Conservation (phyloP, 495 filamentous ascomycete genomes). For the Trichoderma asperelloides region DNA sequence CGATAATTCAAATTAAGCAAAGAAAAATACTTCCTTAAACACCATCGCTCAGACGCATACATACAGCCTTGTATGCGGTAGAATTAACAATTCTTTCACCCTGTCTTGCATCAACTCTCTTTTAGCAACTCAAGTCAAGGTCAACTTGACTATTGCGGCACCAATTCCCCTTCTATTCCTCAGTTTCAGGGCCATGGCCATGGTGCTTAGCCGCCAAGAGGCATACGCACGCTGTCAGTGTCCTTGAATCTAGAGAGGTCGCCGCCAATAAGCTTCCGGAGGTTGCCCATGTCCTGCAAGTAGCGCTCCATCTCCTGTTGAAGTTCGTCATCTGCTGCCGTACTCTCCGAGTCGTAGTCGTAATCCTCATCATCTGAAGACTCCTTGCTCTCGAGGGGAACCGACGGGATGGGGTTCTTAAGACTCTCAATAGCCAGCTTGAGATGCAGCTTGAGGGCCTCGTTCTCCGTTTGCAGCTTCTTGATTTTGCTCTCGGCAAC, state of each 20-base stretch:
- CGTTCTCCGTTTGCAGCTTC: constrained; percentile 77
- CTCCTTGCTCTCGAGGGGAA: constrained; percentile 29
- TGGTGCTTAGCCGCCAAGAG: constrained; percentile 15
- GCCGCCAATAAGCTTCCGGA: constrained; percentile 73
- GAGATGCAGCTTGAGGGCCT: constrained; percentile 75
- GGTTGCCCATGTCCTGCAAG: constrained; percentile 68
- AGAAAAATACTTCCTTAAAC: background rate
- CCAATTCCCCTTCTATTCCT: too few relatives aligned
- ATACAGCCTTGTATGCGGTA: background rate
- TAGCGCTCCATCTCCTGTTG: constrained; percentile 62
- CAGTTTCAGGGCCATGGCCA: background rate
- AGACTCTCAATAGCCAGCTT: constrained; percentile 77
- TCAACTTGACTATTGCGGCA: background rate
- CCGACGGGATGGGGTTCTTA: constrained; percentile 71
- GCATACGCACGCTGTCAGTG: constrained; percentile 19
- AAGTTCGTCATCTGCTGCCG: constrained; percentile 47
- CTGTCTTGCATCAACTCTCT: background rate
- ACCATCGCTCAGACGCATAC: background rate
- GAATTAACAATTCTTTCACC: background rate
- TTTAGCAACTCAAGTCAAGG: background rate
- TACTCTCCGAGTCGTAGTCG: constrained; percentile 33
- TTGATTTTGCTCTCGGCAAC: constrained; percentile 88
- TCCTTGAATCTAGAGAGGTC: constrained; percentile 52
- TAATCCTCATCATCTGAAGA: constrained; percentile 33
- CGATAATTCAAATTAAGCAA: background rate